Base-by-base conservation (phyloP, 1,284 basidiomycete genomes). In the Melampsora allii-populina region DNA sequence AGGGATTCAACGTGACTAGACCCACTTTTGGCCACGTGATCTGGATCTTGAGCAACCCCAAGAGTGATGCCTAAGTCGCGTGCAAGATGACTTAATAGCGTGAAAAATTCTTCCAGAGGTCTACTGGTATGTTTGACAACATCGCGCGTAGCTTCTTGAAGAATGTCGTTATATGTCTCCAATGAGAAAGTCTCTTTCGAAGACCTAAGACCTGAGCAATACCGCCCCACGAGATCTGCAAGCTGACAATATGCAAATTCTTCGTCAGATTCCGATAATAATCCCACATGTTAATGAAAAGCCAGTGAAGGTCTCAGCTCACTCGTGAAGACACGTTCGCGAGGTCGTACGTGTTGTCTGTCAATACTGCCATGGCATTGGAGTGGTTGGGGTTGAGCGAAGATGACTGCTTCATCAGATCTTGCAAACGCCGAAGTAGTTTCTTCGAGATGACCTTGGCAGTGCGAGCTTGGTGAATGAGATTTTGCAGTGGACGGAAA, bases 161-260 rank as follows among this genome's bases (percentile, higher is more conserved):
- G 87, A 78, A 89, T 88, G 19, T 84, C 83, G 33, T 93, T 82
- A 14, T 95, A 86, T 0, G 87, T 87, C 0, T 86, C 83, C 45
- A 95, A 83, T 76, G 90, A 86, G 83, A 97, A 89, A 0, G 91
- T 81, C 27, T 86, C 84, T 81, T 94, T 94, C 50, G 88, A 86
- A 12, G 85, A 84, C 59, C 91, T 87, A 7, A 90, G 86, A 66
- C 92, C 89, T 66, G 85, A 85, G 19, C 92, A 84, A 80, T 96
- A 90, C 0, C 87, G 88, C 82, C 90, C 89, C 61, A 93, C 88
- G 79, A 89, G 86, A 84, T 94, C 91, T 0, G 92, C 93, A 63
- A 96, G 86, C 90, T 92, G 74, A 5, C 45, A 10, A 19, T 24
- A 56, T 24, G 66, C 63, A 4, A 19, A 24, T 27, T 64, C 42